Evolutionary conservation across 768 basidiomycete genomes (phyloP).

Genomic region (Xanthoconium purpureum): DNA sequence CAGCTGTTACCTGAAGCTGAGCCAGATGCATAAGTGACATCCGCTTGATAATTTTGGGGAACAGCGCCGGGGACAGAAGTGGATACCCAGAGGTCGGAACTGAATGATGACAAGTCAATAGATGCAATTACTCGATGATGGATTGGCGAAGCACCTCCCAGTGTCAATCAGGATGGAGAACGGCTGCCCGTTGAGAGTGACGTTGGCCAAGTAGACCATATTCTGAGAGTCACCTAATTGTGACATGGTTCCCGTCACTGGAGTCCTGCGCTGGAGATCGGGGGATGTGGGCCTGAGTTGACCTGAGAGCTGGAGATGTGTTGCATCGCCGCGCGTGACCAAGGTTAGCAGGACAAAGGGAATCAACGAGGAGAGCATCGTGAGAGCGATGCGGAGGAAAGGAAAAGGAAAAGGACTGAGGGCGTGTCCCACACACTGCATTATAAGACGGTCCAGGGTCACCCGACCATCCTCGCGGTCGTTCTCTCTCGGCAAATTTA

Average conservation of each 20-base stretch:
- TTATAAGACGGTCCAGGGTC: background rate
- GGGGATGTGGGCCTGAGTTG: conserved; percentile 4
- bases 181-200: conserved; percentile 36
- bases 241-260: conserved; percentile 26
- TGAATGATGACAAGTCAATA: conserved; percentile 25
- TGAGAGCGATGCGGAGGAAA: background rate
- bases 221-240: conserved; percentile 31
- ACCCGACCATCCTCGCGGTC: background rate
- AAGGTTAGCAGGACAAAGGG: conserved; percentile 7
- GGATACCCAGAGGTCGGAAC: conserved; percentile 65
- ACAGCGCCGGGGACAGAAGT: conserved; percentile 39
- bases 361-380: conserved; percentile 12
- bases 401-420: background rate
- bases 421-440: background rate
- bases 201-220: conserved; percentile 37
- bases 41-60: conserved; percentile 36
- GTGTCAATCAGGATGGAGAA: conserved; percentile 43
- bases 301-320: conserved; percentile 18
- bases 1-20: conserved; percentile 41
- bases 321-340: conserved; percentile 1
- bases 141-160: conserved; percentile 35
- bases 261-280: conserved; percentile 23
- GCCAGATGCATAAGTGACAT: conserved; percentile 55
- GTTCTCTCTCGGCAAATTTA: no score
- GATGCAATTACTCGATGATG: background rate